These are phyloP conservation scores for Eremothecium gossypii DNA, from an alignment of 1,139 yeast genomes.

Conservation along the genomic window DNA sequence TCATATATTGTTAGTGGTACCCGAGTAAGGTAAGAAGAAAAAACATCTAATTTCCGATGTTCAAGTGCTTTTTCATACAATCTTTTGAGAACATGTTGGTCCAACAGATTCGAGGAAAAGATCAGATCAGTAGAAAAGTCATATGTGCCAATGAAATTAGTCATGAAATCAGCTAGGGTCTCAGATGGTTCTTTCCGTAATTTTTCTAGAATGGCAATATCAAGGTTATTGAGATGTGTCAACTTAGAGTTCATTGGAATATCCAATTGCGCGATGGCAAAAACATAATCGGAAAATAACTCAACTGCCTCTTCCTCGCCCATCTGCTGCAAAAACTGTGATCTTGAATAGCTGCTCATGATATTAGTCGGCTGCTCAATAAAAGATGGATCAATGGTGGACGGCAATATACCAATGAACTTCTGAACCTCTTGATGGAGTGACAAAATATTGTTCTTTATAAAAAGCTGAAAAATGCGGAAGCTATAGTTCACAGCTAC, in stretches of 20 bases:
- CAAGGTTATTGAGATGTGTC: slow-evolving; percentile 17
- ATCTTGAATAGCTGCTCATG: slow-evolving; percentile 26
- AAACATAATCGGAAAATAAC: slow-evolving; percentile 26
- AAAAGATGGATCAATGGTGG: slow-evolving; percentile 24
- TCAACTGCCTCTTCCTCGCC: slow-evolving; percentile 16
- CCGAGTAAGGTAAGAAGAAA: slow-evolving; percentile 3
- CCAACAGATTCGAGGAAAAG: slow-evolving; percentile 28
- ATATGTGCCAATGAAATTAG: slow-evolving; percentile 25
- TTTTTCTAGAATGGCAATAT: slow-evolving; percentile 11
- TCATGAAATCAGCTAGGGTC: slow-evolving; percentile 23
- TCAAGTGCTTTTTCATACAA: slow-evolving; percentile 26
- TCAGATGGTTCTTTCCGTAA: slow-evolving; percentile 21
- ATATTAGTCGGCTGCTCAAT: slow-evolving; percentile 25
- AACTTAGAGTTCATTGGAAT: slow-evolving; percentile 15
- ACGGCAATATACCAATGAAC: slow-evolving; percentile 29
- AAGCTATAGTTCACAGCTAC: slow-evolving; percentile 11
- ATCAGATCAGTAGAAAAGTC: slow-evolving; percentile 22
- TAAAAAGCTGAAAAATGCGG: slow-evolving; percentile 21
- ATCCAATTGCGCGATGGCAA: slow-evolving; percentile 17
- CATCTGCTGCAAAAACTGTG: slow-evolving; percentile 15
- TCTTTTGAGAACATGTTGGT: slow-evolving; percentile 26
- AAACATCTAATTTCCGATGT: slow-evolving; percentile 11
- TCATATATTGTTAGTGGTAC: slow-evolving; percentile 2
- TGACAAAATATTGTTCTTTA: slow-evolving; percentile 17
- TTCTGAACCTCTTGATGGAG: slow-evolving; percentile 21